Evolutionary conservation across 768 basidiomycete genomes (phyloP).

Genomic region (Hygrophoropsis aurantiaca): DNA sequence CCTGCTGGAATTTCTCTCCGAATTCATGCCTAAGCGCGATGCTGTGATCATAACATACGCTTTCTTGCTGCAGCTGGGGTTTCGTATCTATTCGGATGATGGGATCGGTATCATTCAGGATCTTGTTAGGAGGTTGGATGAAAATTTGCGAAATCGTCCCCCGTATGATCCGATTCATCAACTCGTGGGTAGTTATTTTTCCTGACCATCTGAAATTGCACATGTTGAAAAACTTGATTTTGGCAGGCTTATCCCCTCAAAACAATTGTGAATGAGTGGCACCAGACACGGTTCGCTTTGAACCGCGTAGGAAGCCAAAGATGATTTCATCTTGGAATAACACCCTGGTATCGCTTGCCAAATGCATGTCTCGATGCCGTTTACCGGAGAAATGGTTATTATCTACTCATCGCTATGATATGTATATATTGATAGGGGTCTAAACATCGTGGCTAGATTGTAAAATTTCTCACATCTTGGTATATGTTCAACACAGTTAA

Average conservation of each 20-base stretch:
- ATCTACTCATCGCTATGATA: too few species aligned
- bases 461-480: too few species aligned
- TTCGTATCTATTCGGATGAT: conserved; percentile 8
- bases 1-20: conserved; percentile 10
- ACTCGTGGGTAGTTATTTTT: conserved; percentile 12
- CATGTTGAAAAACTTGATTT: too few species aligned
- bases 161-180: conserved; percentile 13
- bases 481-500: too few species aligned
- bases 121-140: conserved; percentile 10
- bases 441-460: too few species aligned
- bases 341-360: too few species aligned
- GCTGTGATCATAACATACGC: conserved; percentile 14
- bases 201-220: too few species aligned
- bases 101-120: conserved; percentile 12
- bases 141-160: conserved; percentile 2
- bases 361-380: too few species aligned
- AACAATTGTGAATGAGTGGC: conserved; percentile 9
- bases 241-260: conserved; percentile 14
- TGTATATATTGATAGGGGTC: too few species aligned
- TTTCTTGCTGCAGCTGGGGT: conserved; percentile 16
- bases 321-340: too few species aligned
- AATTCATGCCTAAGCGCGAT: conserved; percentile 14
- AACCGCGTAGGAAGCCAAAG: too few species aligned
- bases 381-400: too few species aligned
- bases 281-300: not conserved